Evolutionary conservation across 176 grass and related monocot species (phyloP).

Genomic region (Musa schizocarpa): DNA sequence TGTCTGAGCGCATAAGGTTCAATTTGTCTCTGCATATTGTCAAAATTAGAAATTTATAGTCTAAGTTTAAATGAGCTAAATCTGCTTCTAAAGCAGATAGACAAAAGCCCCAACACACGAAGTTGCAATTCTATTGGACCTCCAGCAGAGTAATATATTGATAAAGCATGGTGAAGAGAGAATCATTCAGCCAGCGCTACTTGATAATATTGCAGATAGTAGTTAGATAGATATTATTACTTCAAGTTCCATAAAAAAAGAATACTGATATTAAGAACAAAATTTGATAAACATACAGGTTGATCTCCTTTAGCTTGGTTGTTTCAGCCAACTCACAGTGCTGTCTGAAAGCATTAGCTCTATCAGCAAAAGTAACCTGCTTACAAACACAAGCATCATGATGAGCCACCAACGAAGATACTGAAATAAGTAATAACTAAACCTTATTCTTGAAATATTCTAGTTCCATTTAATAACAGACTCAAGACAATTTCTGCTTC

Average conservation of each 20-base stretch:
- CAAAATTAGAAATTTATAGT: constrained; percentile 5
- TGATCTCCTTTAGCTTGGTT: constrained; percentile 94
- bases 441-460: neutral
- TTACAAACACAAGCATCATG: neutral
- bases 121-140: no score
- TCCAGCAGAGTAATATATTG: no score
- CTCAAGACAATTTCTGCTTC: neutral
- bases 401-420: neutral
- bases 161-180: no score
- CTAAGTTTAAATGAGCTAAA: no score
- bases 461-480: constrained; percentile 4
- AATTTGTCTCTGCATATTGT: constrained; percentile 69
- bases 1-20: constrained; percentile 83
- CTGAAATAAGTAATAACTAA: neutral
- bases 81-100: no score
- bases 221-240: neutral
- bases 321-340: constrained; percentile 85
- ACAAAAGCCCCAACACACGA: no score
- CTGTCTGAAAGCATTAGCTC: constrained; percentile 96
- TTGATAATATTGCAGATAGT: no score
- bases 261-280: neutral
- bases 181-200: no score
- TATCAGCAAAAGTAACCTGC: constrained; percentile 79
- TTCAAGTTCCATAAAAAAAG: neutral
- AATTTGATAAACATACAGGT: constrained; percentile 49